Conservation (phyloP, 371 early-diverging fungal species). For the Nematocida major region DNA sequence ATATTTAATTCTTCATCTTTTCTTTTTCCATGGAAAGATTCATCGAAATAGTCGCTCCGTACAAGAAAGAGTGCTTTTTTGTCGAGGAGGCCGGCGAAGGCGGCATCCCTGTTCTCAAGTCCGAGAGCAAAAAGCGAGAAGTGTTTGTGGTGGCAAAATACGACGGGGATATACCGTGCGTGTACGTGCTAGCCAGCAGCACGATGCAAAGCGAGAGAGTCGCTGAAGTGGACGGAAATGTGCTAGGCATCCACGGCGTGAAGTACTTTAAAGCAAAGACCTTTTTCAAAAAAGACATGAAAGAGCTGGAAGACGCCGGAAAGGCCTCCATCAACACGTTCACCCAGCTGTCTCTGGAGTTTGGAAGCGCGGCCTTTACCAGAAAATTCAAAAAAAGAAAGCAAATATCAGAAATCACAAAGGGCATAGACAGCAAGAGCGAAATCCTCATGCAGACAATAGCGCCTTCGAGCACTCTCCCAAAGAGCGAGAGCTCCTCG, state of each 20-base stretch:
- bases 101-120: not conserved
- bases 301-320: not conserved
- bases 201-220: not conserved
- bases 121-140: constrained; percentile 14
- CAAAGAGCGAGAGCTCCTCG: not conserved
- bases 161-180: not conserved
- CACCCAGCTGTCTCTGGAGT: not conserved
- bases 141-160: not conserved
- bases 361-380: constrained; percentile 15
- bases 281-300: not conserved
- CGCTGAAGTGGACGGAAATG: not conserved
- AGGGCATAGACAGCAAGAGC: not conserved
- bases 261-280: constrained; percentile 21
- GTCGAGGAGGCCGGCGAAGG: not conserved
- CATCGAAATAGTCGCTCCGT: constrained; percentile 17
- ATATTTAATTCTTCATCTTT: constrained; percentile 6
- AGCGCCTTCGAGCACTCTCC: not conserved
- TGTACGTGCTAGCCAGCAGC: constrained; percentile 9
- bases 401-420: not conserved
- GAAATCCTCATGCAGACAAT: not conserved
- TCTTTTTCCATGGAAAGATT: constrained; percentile 18
- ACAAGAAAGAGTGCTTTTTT: not conserved
- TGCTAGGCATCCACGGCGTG: not conserved
- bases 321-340: not conserved
- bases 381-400: constrained; percentile 12